A percentile compares a stretch with the other conserved stretches of the same genome.
Conservation (phyloP, 768 basidiomycete genomes). For the Roridomyces roridus region DNA sequence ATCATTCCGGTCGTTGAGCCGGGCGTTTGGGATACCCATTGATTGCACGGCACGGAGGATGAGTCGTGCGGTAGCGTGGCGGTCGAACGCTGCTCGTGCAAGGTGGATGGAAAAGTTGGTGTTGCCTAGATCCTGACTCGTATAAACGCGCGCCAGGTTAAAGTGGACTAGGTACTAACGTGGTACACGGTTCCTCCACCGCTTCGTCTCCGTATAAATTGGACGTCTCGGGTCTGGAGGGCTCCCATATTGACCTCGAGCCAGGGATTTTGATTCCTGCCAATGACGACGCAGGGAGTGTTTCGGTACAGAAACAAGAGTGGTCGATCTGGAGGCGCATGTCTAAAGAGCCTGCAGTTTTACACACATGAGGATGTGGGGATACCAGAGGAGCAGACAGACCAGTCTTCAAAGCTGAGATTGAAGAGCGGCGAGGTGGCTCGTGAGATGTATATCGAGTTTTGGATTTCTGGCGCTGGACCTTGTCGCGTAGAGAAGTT, state of each 20-base stretch:
- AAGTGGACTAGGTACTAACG: slow-evolving; percentile 51
- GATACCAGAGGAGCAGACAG: slow-evolving; percentile 25
- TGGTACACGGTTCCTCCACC: slow-evolving; percentile 98
- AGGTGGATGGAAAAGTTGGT: slow-evolving; percentile 96
- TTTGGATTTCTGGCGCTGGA: slow-evolving; percentile 27
- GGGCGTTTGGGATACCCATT: slow-evolving; percentile 71
- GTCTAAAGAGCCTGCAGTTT: slow-evolving; percentile 62
- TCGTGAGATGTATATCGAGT: slow-evolving; percentile 73
- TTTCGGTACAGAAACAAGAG: slow-evolving; percentile 90
- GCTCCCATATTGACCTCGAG: slow-evolving; percentile 86
- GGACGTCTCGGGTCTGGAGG: slow-evolving; percentile 59
- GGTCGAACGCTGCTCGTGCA: slow-evolving; percentile 80
- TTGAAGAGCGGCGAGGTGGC: slow-evolving; percentile 90
- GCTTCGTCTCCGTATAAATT: slow-evolving; percentile 84
- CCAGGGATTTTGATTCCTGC: slow-evolving; percentile 98
- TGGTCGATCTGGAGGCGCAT: slow-evolving; percentile 68
- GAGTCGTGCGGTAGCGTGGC: slow-evolving; percentile 78
- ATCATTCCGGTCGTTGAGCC: slow-evolving; percentile 90
- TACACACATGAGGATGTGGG: not conserved
- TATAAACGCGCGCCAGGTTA: not conserved
- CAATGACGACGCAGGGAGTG: slow-evolving; percentile 88
- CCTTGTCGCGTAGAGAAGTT: not conserved
- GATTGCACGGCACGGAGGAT: slow-evolving; percentile 77
- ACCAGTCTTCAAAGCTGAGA: slow-evolving; percentile 92
- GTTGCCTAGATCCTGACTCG: slow-evolving; percentile 87